These are phyloP conservation scores for Casuarina cunninghamiana DNA, from an alignment of 306 rosid genomes.

Conservation along the genomic window DNA sequence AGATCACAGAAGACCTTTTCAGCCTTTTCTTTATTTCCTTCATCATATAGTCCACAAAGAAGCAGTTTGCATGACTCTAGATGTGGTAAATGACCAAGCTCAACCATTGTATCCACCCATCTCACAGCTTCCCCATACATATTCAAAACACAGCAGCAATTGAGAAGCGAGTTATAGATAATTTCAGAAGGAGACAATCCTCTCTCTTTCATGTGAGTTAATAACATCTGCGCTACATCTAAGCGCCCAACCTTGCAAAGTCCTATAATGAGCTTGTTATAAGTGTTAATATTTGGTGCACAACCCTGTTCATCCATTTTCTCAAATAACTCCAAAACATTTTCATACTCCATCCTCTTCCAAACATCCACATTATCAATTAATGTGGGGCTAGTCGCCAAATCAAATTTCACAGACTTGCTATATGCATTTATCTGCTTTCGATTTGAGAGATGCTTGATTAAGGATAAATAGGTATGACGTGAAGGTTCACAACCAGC, in stretches of 20 bases:
- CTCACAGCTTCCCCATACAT: constrained; percentile 55
- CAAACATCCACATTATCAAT: constrained; percentile 45
- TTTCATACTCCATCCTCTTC: constrained; percentile 63
- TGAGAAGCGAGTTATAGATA: constrained; percentile 58
- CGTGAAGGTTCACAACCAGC: constrained; percentile 68
- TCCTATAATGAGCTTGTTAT: constrained; percentile 63
- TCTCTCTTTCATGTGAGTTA: constrained; percentile 53
- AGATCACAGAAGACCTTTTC: constrained; percentile 49
- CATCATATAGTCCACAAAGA: constrained; percentile 62
- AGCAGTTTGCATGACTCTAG: constrained; percentile 67
- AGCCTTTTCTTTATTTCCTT: constrained; percentile 61
- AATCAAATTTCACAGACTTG: constrained; percentile 25
- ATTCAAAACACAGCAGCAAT: constrained; percentile 57
- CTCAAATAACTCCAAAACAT: constrained; percentile 49
- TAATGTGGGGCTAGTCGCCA: constrained; percentile 31
- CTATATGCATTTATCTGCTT: constrained; percentile 27
- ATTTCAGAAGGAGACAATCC: constrained; percentile 55
- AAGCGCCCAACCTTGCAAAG: constrained; percentile 60
- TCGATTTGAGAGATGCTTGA: constrained; percentile 60
- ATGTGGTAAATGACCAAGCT: constrained; percentile 60
- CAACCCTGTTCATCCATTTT: constrained; percentile 65
- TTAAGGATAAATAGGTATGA: constrained; percentile 52
- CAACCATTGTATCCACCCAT: constrained; percentile 62
- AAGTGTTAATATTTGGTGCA: constrained; percentile 60
- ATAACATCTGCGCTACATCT: constrained; percentile 50